Percentiles rank a stretch among this genome's conserved stretches.
These are phyloP conservation scores for Macrophomina phaseolina DNA, from an alignment of 2,329 filamentous ascomycete genomes.

Conservation along the genomic window DNA sequence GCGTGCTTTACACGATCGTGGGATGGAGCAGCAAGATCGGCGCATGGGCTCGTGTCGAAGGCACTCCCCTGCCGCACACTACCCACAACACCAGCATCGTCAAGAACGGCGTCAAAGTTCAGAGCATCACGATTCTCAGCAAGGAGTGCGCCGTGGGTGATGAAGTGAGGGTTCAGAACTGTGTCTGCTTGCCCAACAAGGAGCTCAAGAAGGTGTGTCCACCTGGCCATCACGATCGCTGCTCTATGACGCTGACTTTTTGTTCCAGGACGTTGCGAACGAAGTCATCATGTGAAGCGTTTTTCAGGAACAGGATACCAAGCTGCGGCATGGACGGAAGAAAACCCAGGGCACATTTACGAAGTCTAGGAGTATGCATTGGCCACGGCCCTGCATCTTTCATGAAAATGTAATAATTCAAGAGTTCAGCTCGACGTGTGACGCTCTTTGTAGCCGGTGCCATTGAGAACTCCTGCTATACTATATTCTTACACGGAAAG, in stretches of 20 bases:
- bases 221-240: background rate
- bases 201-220: constrained; percentile 88
- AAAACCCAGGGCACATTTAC: background rate
- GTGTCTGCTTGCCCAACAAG: constrained; percentile 96
- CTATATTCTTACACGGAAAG: too few relatives aligned
- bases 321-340: background rate
- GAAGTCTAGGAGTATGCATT: constrained; percentile 1
- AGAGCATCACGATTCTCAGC: constrained; percentile 95
- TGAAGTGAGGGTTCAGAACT: constrained; percentile 96
- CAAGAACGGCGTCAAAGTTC: constrained; percentile 98
- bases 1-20: constrained; percentile 93
- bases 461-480: too few relatives aligned
- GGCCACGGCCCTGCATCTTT: constrained; percentile 11
- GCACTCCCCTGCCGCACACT: constrained; percentile 82
- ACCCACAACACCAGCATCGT: constrained; percentile 94
- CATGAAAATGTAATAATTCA: constrained; percentile 16
- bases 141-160: constrained; percentile 96
- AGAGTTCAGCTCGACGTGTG: too few relatives aligned
- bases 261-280: constrained; percentile 76
- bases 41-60: constrained; percentile 97
- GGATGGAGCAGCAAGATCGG: constrained; percentile 96
- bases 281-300: constrained; percentile 85
- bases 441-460: too few relatives aligned
- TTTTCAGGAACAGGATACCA: too few relatives aligned
- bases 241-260: constrained; percentile 7